Percentiles rank a stretch among this genome's conserved stretches.
Evolutionary conservation across 148 eudicot genomes (phyloP).

Genomic region (Rhododendron kiyosumense): DNA sequence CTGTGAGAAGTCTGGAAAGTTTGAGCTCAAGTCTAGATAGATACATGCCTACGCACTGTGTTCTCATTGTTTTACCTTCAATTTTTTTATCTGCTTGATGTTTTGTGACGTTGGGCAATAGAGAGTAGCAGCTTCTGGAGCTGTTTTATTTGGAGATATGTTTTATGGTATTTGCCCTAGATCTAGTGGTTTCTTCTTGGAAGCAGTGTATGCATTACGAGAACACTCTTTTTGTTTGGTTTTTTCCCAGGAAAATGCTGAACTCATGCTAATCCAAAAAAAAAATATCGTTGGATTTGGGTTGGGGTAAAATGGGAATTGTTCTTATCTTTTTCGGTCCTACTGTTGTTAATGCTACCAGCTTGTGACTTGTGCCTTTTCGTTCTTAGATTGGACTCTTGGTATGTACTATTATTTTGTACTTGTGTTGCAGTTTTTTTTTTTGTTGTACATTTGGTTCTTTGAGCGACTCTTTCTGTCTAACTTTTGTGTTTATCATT

Average conservation of each 20-base stretch:
- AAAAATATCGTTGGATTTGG: not conserved
- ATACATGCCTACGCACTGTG: not conserved
- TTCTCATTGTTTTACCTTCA: not conserved
- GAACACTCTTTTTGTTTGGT: not conserved
- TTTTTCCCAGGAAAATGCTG: not conserved
- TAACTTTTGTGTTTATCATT: slow-evolving; percentile 4
- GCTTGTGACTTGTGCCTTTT: not conserved
- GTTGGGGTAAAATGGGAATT: not conserved
- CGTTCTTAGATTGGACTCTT: not conserved
- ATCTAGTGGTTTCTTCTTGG: not conserved
- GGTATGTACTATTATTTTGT: not conserved
- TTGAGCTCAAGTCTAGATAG: not conserved
- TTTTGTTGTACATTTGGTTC: not conserved
- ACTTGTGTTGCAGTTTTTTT: not conserved
- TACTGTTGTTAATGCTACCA: not conserved
- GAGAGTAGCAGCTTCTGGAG: not conserved
- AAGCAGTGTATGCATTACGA: not conserved
- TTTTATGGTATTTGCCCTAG: not conserved
- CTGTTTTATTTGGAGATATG: not conserved
- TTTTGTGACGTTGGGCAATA: not conserved
- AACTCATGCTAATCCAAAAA: not conserved
- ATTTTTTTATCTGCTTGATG: not conserved
- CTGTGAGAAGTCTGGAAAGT: not conserved
- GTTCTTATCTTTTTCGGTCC: not conserved
- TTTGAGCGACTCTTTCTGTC: not conserved